These are phyloP conservation scores for Suhomyces canberraensis DNA, from an alignment of 805 yeast genomes.

Conservation along the genomic window DNA sequence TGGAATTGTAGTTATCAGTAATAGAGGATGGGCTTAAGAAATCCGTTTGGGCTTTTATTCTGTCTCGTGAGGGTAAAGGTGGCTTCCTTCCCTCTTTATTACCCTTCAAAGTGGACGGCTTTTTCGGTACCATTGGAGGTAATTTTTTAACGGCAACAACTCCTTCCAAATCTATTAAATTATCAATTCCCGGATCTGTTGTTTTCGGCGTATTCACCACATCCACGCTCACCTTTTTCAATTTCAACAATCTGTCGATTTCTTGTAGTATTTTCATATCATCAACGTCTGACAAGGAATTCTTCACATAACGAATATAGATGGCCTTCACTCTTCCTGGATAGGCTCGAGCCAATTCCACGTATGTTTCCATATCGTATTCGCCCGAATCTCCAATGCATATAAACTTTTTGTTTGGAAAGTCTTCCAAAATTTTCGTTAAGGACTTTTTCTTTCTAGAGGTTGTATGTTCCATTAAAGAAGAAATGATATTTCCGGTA, in stretches of 20 bases:
- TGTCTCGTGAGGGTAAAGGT: conserved; percentile 29
- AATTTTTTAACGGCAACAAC: conserved; percentile 1
- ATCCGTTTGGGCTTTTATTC: conserved; percentile 4
- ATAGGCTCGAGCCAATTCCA: conserved; percentile 56
- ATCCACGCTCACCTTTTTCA: conserved; percentile 5
- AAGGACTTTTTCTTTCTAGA: conserved; percentile 73
- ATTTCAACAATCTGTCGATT: conserved; percentile 20
- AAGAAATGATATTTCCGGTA: conserved; percentile 73
- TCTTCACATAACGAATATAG: conserved; percentile 73
- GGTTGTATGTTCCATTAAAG: conserved; percentile 82
- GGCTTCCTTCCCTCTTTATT: conserved; percentile 24
- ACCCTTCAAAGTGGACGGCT: conserved; percentile 43
- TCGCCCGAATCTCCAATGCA: conserved; percentile 96
- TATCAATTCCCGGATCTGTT: conserved; percentile 5
- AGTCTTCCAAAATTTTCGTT: conserved; percentile 61
- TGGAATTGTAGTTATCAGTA: background rate
- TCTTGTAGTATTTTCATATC: conserved; percentile 33
- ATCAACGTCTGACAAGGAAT: conserved; percentile 59
- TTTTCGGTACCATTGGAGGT: conserved; percentile 44
- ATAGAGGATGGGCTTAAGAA: conserved; percentile 2
- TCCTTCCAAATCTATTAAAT: conserved; percentile 26
- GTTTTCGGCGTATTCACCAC: background rate
- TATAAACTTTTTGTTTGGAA: conserved; percentile 73
- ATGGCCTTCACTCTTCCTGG: conserved; percentile 72
- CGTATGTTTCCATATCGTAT: conserved; percentile 88